These are phyloP conservation scores for Leccinum olivaceopallidum DNA, from an alignment of 768 basidiomycete genomes.

Conservation along the genomic window DNA sequence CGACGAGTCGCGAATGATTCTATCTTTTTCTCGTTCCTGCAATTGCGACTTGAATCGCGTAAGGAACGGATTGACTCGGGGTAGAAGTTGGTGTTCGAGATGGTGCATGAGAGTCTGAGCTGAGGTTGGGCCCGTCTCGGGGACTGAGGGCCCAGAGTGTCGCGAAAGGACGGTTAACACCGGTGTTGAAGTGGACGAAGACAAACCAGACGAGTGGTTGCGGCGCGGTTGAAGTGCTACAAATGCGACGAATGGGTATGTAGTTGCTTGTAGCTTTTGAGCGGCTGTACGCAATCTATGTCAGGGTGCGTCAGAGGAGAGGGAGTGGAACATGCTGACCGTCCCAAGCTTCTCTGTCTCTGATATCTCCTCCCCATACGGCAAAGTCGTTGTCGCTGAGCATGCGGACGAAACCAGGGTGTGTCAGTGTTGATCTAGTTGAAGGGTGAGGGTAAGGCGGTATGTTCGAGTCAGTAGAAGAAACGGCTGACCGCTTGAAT, in stretches of 20 bases:
- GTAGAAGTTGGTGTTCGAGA: constrained; percentile 70
- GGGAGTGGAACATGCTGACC: constrained; percentile 37
- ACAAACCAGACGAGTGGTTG: constrained; percentile 33
- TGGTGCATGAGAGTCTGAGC: constrained; percentile 63
- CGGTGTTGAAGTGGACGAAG: constrained; percentile 41
- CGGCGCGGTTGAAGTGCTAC: constrained; percentile 81
- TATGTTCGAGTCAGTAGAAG: not conserved
- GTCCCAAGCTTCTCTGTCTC: constrained; percentile 80
- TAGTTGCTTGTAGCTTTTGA: constrained; percentile 81
- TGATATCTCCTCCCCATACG: constrained; percentile 92
- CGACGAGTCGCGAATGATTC: constrained; percentile 70
- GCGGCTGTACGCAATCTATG: constrained; percentile 39
- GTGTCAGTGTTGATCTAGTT: constrained; percentile 69
- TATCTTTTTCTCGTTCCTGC: constrained; percentile 51
- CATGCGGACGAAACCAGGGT: constrained; percentile 64
- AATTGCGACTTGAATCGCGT: constrained; percentile 54
- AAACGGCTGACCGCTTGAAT: constrained; percentile 70
- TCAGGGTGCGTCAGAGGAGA: constrained; percentile 1
- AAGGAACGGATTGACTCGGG: constrained; percentile 79
- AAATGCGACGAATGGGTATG: constrained; percentile 93
- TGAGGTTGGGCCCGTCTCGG: constrained; percentile 58
- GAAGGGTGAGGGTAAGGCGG: not conserved
- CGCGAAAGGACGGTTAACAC: constrained; percentile 82
- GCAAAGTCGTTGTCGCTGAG: constrained; percentile 75
- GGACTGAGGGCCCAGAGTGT: constrained; percentile 66